Conservation (phyloP, 306 rosid genomes). For the Vigna hirtella region DNA sequence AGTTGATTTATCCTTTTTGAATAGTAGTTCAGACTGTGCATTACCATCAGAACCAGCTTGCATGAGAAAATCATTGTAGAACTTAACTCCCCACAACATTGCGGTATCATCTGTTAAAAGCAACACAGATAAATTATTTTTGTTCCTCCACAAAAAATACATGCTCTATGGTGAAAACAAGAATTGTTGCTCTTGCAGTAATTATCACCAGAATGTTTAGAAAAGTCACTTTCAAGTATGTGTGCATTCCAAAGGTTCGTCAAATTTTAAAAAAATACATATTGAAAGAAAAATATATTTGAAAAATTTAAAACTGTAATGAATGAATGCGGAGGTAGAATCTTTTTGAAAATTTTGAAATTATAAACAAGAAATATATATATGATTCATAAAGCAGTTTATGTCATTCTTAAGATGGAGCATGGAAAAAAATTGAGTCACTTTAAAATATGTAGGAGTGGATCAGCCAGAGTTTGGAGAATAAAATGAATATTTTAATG, state of each 20-base stretch:
- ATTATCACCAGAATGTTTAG: conserved; percentile 1
- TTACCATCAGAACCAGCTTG: conserved; percentile 81
- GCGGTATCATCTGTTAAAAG: conserved; percentile 86
- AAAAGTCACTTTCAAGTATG: neutral
- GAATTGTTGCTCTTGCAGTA: conserved; percentile 18
- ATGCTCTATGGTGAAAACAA: conserved; percentile 23
- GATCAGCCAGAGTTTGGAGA: too few relatives aligned
- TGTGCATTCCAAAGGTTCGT: neutral
- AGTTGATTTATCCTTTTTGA: conserved; percentile 65
- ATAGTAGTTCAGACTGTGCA: conserved; percentile 88
- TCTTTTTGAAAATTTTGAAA: neutral
- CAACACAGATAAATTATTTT: conserved; percentile 39
- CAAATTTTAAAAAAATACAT: neutral
- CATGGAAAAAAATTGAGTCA: too few relatives aligned
- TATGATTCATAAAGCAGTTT: too few relatives aligned
- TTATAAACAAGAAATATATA: neutral
- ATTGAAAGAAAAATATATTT: neutral
- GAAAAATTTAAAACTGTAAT: neutral
- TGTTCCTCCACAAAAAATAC: neutral
- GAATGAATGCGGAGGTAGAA: neutral
- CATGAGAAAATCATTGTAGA: conserved; percentile 85
- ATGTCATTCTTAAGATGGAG: too few relatives aligned
- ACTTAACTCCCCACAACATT: conserved; percentile 90
- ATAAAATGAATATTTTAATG: too few relatives aligned
- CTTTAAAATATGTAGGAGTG: too few relatives aligned